These are phyloP conservation scores for Pseudogymnoascus sp. DNA, from an alignment of 2,329 filamentous ascomycete species.

Conservation along the genomic window DNA sequence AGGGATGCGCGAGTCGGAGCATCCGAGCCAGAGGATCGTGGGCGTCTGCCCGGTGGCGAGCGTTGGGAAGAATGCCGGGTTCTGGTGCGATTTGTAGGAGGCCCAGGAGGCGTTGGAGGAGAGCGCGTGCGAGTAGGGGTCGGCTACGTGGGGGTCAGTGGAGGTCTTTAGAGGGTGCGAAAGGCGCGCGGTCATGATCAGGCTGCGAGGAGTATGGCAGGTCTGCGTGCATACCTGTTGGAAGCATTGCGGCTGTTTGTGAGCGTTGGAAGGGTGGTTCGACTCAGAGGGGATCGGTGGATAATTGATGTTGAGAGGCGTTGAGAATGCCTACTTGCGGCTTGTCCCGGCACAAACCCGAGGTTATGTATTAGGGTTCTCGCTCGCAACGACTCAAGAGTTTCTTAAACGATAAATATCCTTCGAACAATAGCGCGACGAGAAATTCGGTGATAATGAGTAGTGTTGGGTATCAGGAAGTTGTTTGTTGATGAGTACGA, in stretches of 20 bases:
- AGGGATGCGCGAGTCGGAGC: slow-evolving; percentile 76
- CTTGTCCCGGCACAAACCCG: slow-evolving; percentile 6
- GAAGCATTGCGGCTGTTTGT: not conserved
- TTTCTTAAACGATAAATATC: not conserved
- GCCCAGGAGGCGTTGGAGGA: slow-evolving; percentile 65
- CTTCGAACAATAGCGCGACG: not conserved
- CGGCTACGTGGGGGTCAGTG: slow-evolving; percentile 30
- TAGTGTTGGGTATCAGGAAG: not conserved
- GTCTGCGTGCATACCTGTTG: slow-evolving; percentile 4
- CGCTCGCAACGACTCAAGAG: not conserved
- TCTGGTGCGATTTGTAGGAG: slow-evolving; percentile 51
- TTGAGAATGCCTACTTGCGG: slow-evolving; percentile 2
- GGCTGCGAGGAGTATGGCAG: not conserved
- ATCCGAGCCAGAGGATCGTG: slow-evolving; percentile 72
- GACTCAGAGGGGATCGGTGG: not conserved
- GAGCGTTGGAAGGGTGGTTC: not conserved
- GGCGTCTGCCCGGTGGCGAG: slow-evolving; percentile 60
- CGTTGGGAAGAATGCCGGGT: slow-evolving; percentile 63
- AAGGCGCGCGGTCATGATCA: not conserved
- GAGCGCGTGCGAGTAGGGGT: slow-evolving; percentile 54
- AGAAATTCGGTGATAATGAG: not conserved
- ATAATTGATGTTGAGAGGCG: slow-evolving; percentile 8
- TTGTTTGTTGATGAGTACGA: not conserved
- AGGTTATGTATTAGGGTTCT: not conserved
- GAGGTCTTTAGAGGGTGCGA: not conserved